Evolutionary conservation across 768 basidiomycete genomes (phyloP).

Genomic region (Tulasnella sp.): DNA sequence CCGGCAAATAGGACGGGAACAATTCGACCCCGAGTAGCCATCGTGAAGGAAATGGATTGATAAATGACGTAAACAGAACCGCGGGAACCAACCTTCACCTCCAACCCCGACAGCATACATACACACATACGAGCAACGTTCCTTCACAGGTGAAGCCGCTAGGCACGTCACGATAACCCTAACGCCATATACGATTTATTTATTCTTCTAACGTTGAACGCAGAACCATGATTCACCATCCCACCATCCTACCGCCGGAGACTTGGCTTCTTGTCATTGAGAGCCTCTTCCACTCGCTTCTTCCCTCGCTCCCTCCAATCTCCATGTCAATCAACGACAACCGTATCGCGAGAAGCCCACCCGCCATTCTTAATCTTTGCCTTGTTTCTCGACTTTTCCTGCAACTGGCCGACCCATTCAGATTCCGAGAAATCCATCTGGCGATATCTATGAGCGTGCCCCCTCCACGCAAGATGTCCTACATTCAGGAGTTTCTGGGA

Average conservation of each 20-base stretch:
- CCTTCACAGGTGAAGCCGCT: neutral
- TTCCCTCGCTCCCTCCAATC: neutral
- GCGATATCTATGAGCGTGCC: neutral
- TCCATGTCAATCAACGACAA: neutral
- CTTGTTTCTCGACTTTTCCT: neutral
- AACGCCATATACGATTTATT: neutral
- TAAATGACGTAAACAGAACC: neutral
- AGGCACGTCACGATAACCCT: neutral
- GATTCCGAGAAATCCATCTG: neutral
- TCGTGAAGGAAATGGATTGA: slow-evolving; percentile 5
- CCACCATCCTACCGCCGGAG: neutral
- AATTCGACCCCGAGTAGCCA: slow-evolving; percentile 10
- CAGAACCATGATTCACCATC: neutral
- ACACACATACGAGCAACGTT: neutral
- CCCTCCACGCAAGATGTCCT: neutral
- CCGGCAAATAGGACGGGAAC: neutral
- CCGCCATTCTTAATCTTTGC: neutral
- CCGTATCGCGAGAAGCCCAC: neutral
- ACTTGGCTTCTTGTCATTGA: neutral
- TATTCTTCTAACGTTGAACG: neutral
- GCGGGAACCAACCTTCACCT: neutral
- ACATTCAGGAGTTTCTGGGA: neutral
- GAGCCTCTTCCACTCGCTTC: neutral
- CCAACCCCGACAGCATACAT: too few species aligned
- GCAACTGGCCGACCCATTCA: neutral